These are phyloP conservation scores for Oenanthe javanica DNA, from an alignment of 140 eudicot genomes.

Conservation along the genomic window DNA sequence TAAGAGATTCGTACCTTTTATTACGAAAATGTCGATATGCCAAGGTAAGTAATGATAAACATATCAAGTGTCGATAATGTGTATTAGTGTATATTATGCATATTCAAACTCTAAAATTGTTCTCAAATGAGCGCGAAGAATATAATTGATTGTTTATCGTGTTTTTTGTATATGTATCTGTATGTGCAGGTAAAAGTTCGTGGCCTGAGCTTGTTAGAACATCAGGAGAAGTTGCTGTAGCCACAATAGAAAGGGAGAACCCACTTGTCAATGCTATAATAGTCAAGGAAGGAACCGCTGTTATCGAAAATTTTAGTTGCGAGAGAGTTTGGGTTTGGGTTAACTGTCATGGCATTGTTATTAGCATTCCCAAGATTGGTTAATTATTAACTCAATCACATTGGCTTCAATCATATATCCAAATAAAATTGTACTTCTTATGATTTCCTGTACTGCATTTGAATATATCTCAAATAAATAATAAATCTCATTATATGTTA, in stretches of 20 bases:
- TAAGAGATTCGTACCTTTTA: background rate
- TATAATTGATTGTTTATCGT: background rate
- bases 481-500: background rate
- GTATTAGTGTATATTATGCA: too few relatives aligned
- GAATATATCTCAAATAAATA: background rate
- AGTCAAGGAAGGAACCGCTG: background rate
- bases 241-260: conserved; percentile 3
- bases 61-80: background rate
- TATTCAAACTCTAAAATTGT: background rate
- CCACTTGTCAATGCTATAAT: background rate
- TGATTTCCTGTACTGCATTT: background rate
- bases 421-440: background rate
- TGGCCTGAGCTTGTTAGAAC: conserved; percentile 7
- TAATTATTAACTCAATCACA: background rate
- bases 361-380: conserved; percentile 1
- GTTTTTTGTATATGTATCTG: background rate
- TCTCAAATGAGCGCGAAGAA: background rate
- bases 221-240: background rate
- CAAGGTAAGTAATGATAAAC: background rate
- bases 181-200: conserved; percentile 1
- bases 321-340: conserved; percentile 6
- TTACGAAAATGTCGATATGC: background rate
- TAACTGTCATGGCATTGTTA: background rate
- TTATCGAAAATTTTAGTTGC: background rate
- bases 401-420: background rate